phyloP scores from a whole-genome alignment of 495 filamentous ascomycete genomes.

The Daldinia grandis region DNA sequence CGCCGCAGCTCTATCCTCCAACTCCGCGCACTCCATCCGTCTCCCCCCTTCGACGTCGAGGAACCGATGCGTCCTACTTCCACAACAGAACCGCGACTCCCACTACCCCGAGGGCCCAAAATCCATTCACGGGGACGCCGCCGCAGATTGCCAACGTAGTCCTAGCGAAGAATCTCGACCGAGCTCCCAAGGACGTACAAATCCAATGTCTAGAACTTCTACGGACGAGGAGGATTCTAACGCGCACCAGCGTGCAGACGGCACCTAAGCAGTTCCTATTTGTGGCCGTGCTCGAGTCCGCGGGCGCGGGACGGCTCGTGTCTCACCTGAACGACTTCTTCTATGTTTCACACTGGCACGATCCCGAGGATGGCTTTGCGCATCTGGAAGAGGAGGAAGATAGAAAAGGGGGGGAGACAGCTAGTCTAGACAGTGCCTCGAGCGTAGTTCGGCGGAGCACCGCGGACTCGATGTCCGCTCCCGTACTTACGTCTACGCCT shows the following conservation, averaged over 20 bases:
- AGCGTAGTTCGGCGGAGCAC: constrained; percentile 40
- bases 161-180: constrained; percentile 80
- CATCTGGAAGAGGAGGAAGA: constrained; percentile 64
- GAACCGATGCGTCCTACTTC: constrained; percentile 25
- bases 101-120: constrained; percentile 3
- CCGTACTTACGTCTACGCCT: constrained; percentile 1
- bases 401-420: constrained; percentile 35
- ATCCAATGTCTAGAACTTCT: constrained; percentile 89
- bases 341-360: constrained; percentile 88
- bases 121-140: constrained; percentile 9
- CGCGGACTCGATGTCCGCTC: constrained; percentile 14
- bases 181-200: constrained; percentile 75
- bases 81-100: background rate
- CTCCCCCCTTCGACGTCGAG: constrained; percentile 26
- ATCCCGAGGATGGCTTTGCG: constrained; percentile 72
- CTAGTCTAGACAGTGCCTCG: constrained; percentile 44
- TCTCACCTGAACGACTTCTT: constrained; percentile 79
- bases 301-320: constrained; percentile 42
- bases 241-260: constrained; percentile 71
- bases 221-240: constrained; percentile 78
- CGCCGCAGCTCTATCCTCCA: constrained; percentile 23
- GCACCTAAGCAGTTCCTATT: constrained; percentile 85
- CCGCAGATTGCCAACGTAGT: constrained; percentile 77
- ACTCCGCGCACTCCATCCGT: constrained; percentile 29
- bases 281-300: constrained; percentile 69